Conservation (phyloP, 148 eudicot genomes). For the Diospyros lotus region DNA sequence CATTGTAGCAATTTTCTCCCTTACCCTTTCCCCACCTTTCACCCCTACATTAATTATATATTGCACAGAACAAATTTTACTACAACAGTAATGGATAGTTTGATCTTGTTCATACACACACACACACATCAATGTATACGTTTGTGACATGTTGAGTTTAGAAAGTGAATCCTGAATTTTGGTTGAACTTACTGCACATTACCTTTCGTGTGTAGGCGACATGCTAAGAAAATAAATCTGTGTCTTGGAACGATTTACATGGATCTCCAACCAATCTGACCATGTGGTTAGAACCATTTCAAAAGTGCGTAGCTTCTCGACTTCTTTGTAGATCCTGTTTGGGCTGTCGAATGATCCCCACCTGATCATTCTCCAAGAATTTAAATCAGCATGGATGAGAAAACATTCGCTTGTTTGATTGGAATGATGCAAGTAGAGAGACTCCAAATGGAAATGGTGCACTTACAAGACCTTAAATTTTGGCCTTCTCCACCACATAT, state of each 20-base stretch:
- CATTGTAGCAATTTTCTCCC: constrained; percentile 1
- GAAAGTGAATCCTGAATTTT: not conserved
- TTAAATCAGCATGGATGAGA: too few relatives aligned
- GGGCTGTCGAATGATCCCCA: constrained; percentile 6
- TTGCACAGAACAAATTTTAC: too few relatives aligned
- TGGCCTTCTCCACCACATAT: constrained; percentile 72
- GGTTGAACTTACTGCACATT: not conserved
- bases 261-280: not conserved
- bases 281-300: constrained; percentile 1
- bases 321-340: not conserved
- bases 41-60: not conserved
- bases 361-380: not conserved
- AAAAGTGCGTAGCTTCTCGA: not conserved
- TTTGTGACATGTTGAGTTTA: not conserved
- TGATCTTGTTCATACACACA: too few relatives aligned
- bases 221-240: not conserved
- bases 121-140: not conserved
- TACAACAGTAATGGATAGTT: too few relatives aligned
- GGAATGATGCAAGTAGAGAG: not conserved
- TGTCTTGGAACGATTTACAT: not conserved
- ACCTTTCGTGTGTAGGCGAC: not conserved
- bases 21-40: not conserved
- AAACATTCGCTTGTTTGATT: not conserved
- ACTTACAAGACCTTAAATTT: constrained; percentile 45
- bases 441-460: not conserved